Evolutionary conservation across 345 rosid species (phyloP).

Genomic region (Combretum micranthum): DNA sequence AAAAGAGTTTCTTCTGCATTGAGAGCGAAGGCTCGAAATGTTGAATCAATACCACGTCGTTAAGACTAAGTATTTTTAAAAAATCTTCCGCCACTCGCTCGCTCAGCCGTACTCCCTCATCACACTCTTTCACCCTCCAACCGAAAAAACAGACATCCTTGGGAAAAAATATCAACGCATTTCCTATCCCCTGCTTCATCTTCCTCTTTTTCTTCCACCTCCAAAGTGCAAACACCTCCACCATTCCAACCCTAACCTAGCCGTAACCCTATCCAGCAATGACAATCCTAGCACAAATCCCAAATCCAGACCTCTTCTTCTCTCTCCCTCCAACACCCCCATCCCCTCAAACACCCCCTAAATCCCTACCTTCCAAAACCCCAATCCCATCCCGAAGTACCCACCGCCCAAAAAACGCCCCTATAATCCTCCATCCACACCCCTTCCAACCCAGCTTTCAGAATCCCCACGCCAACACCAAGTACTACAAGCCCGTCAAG

Average conservation of each 20-base stretch:
- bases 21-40: too few species aligned
- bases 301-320: conserved; percentile 62
- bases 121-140: not conserved
- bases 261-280: conserved; percentile 17
- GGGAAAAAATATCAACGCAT: not conserved
- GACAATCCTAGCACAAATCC: conserved; percentile 55
- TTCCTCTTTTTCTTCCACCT: not conserved
- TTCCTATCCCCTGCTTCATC: not conserved
- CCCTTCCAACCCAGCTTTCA: conserved; percentile 50
- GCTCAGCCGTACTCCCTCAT: not conserved
- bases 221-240: not conserved
- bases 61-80: too few species aligned
- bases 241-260: not conserved
- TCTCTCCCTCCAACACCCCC: conserved; percentile 61
- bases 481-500: conserved; percentile 75
- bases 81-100: too few species aligned
- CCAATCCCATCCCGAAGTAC: conserved; percentile 70
- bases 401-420: conserved; percentile 30
- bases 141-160: not conserved
- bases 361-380: conserved; percentile 27
- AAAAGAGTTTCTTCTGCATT: too few species aligned
- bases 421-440: conserved; percentile 17
- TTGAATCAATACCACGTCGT: too few species aligned
- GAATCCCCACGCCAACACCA: conserved; percentile 52
- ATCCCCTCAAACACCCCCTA: conserved; percentile 28